Base-by-base conservation (phyloP, 768 basidiomycete genomes). In the Auricularia heimuer region DNA sequence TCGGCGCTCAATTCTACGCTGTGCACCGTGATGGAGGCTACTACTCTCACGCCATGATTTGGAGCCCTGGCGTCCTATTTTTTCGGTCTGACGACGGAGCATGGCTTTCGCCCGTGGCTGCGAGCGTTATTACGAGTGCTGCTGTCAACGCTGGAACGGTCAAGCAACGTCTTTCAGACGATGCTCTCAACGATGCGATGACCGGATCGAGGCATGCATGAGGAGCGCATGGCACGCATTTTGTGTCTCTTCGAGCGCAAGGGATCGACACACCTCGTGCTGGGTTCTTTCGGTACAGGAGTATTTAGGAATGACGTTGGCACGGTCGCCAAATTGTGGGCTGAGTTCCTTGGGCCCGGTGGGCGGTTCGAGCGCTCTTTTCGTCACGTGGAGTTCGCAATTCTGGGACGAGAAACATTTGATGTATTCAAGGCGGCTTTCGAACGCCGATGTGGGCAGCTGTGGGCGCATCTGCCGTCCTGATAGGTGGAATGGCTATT, bases 41-140 rank as follows among this genome's bases (percentile, higher is more conserved):
- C 72, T 90, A 90, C 72, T 80, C 88, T n/a, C 87, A 91, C 72
- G 83, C 88, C 18, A 90, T 92, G 83, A 78, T 92, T 29, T 89
- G 85, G 69, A 87, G 88, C 12, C 88, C 89, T 1, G 75, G 77
- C 35, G 80, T 91, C 63, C 73, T 80, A 16, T 72, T 89, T 36
- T 82, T 91, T 67, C 83, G 88, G 12, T 79, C 85, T 67, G 88
- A 92, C 70, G 72, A 74, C 14, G 88, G 87, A 39, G 74, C 74
- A 11, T 84, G 80, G 81, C 71, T 79, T 10, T 75, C 79, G 42
- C 89, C 89, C 4, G 75, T 84, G 65, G 76, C 81, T 58, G 79
- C 85, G n/a, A 86, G 90, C 67, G 79, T 92, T 14, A 71, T 91
- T 63, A 90, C 88, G 3, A 83, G 86, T 64, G 80, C 90, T 1